These are phyloP conservation scores for Geotrichum restrictum DNA, from an alignment of 1,139 yeast species.

Conservation along the genomic window DNA sequence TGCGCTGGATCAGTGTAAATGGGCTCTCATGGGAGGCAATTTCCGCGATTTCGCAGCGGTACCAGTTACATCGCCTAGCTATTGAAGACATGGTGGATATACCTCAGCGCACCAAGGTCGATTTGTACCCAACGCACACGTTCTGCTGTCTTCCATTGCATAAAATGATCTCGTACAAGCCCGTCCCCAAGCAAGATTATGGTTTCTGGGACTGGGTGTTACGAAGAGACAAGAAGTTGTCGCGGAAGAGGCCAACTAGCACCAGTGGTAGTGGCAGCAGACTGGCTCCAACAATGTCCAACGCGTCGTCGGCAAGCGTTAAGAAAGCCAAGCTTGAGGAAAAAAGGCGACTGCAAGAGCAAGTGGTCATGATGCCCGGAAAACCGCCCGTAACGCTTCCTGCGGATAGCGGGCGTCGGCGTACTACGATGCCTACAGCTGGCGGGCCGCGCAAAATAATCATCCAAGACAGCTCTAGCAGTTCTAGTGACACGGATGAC, in stretches of 20 bases:
- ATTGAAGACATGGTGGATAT: conserved; percentile 57
- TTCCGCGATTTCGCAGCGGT: conserved; percentile 42
- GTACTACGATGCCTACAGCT: background rate
- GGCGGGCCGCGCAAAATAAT: conserved; percentile 9
- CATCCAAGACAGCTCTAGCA: conserved; percentile 4
- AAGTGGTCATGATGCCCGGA: background rate
- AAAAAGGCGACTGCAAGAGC: background rate
- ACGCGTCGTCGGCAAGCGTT: background rate
- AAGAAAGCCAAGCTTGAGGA: background rate
- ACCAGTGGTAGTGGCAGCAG: background rate
- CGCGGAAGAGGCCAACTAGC: background rate
- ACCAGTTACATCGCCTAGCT: conserved; percentile 47
- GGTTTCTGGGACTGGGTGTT: conserved; percentile 15
- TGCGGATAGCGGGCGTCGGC: background rate
- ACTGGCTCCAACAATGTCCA: conserved; percentile 11
- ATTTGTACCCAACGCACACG: conserved; percentile 47
- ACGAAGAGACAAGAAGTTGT: conserved; percentile 5
- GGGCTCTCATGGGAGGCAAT: conserved; percentile 56
- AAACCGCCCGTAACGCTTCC: background rate
- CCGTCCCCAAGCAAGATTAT: conserved; percentile 10
- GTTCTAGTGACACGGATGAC: conserved; percentile 3
- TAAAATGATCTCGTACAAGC: conserved; percentile 39
- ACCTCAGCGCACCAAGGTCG: conserved; percentile 55
- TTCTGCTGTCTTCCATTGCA: conserved; percentile 52
- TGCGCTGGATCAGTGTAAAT: conserved; percentile 55